A percentile compares a stretch with the other conserved stretches of the same genome.
These are phyloP conservation scores for Moricandia arvensis DNA, from an alignment of 345 rosid species.

Conservation along the genomic window DNA sequence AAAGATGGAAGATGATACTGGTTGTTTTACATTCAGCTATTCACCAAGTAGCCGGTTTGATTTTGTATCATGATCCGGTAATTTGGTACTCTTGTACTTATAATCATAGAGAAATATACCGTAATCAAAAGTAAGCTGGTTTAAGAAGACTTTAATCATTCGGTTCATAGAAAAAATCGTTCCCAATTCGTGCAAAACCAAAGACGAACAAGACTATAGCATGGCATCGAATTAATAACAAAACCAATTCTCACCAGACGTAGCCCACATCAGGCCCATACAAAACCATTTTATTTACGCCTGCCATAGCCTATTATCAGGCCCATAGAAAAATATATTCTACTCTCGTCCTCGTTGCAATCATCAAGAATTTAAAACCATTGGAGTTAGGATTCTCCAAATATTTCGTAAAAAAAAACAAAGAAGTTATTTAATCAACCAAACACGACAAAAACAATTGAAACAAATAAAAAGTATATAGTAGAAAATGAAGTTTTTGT, in stretches of 20 bases:
- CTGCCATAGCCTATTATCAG: background rate
- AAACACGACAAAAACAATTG: background rate
- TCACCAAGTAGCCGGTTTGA: background rate
- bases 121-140: too few species aligned
- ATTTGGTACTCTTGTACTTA: too few species aligned
- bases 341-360: background rate
- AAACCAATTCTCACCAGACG: constrained; percentile 10
- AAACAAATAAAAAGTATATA: background rate
- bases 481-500: background rate
- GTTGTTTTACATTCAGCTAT: background rate
- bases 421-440: background rate
- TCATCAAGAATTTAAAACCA: background rate
- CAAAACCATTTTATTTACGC: background rate
- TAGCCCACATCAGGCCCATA: background rate
- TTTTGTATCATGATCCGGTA: background rate
- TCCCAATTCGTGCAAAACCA: constrained; percentile 30
- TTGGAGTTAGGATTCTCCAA: background rate
- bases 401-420: background rate
- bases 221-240: too few species aligned
- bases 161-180: constrained; percentile 54
- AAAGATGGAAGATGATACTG: background rate
- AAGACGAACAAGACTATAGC: too few species aligned
- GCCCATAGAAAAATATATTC: background rate
- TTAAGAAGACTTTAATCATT: constrained; percentile 3
- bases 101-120: too few species aligned